Conservation (phyloP, 1,284 basidiomycete species). For the Melampsora larici-populina region DNA sequence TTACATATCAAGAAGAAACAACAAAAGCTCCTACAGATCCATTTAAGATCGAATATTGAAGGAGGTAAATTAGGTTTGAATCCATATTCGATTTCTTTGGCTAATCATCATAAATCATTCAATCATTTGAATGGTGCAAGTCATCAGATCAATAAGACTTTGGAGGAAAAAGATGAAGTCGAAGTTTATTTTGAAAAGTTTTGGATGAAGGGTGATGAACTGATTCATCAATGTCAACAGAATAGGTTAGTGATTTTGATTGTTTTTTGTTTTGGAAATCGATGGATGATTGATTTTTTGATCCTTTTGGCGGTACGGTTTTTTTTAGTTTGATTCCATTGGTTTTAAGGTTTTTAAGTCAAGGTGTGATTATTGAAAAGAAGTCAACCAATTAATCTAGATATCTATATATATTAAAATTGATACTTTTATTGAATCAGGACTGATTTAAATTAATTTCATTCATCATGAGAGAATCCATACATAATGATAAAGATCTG, state of each 20-base stretch:
- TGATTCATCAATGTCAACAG: constrained; percentile 54
- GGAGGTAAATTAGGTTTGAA: constrained; percentile 21
- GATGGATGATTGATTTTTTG: neutral
- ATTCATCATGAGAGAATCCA: too few species aligned
- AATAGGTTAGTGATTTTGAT: constrained; percentile 48
- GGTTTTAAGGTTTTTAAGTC: constrained; percentile 52
- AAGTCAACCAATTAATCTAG: neutral
- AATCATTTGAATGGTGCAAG: neutral
- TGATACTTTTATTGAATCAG: too few species aligned
- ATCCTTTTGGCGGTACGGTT: neutral
- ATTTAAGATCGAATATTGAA: constrained; percentile 10
- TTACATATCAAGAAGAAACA: constrained; percentile 15
- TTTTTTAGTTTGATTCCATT: constrained; percentile 51
- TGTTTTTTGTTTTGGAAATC: neutral
- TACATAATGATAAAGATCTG: too few species aligned
- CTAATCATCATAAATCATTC: neutral
- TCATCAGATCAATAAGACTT: constrained; percentile 6
- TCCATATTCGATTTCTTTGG: constrained; percentile 18
- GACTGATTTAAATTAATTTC: too few species aligned
- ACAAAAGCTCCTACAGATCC: constrained; percentile 19
- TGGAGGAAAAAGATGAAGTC: constrained; percentile 40
- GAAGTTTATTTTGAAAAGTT: constrained; percentile 11
- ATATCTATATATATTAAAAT: too few species aligned
- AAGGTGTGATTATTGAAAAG: constrained; percentile 8
- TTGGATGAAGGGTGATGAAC: constrained; percentile 51